Evolutionary conservation across 164 flowering plant genomes (phyloP).

Genomic region (Cinnamomum micranthum): DNA sequence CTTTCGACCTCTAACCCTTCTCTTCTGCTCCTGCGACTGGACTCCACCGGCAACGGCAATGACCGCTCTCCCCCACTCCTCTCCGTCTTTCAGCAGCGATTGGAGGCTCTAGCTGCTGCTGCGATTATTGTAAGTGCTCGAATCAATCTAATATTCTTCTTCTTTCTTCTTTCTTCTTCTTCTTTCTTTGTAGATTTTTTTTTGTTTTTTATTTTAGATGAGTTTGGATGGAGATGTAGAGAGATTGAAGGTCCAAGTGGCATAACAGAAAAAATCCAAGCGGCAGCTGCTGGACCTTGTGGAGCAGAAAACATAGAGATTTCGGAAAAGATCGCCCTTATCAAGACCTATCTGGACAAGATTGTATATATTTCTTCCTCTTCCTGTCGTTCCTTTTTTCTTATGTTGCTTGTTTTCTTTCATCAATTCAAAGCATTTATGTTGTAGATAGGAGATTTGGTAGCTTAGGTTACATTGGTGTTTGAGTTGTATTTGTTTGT

Average conservation of each 20-base stretch:
- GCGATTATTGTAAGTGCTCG: constrained; percentile 26
- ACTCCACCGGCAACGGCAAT: no score
- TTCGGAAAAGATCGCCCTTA: constrained; percentile 72
- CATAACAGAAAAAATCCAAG: constrained; percentile 68
- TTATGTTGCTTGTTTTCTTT: neutral
- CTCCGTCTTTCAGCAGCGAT: no score
- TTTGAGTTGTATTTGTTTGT: neutral
- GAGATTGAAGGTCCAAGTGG: constrained; percentile 47
- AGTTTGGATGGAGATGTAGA: constrained; percentile 79
- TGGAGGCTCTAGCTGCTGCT: no score
- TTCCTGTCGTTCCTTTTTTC: neutral
- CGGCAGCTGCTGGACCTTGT: constrained; percentile 72
- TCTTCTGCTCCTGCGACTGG: no score
- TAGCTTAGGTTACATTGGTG: neutral
- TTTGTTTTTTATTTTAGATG: constrained; percentile 37
- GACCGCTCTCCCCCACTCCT: no score
- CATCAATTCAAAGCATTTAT: neutral
- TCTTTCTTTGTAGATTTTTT: neutral
- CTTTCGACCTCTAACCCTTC: no score
- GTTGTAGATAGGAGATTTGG: neutral
- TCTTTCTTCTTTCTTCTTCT: neutral
- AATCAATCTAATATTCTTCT: neutral
- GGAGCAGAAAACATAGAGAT: no score
- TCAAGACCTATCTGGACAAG: constrained; percentile 75
- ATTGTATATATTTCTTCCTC: constrained; percentile 44